Conservation (phyloP, 2,329 filamentous ascomycete genomes). For the Gnomoniopsis smithogilvyi region DNA sequence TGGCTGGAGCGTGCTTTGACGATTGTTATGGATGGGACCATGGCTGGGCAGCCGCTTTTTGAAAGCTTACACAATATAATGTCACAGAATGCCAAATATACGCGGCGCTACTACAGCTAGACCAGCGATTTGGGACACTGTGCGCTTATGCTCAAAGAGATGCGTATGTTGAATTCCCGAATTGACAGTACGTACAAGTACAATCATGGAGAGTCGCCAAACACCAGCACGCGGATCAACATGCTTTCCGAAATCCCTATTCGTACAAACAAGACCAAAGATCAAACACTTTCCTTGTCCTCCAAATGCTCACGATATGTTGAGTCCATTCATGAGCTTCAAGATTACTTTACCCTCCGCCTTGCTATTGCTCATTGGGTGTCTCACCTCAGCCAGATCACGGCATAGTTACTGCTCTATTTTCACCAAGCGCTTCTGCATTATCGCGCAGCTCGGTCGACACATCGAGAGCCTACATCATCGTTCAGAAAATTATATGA, state of each 20-base stretch:
- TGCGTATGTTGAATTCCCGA: slow-evolving; percentile 10
- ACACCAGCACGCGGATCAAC: slow-evolving; percentile 22
- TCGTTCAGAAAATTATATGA: slow-evolving; percentile 42
- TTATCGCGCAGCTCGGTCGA: neutral
- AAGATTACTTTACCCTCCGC: neutral
- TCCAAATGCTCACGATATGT: too few relatives aligned
- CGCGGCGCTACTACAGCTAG: neutral
- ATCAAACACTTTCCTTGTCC: neutral
- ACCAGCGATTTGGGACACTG: too few relatives aligned
- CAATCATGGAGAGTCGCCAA: slow-evolving; percentile 25
- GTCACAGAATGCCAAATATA: slow-evolving; percentile 5
- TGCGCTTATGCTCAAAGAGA: neutral
- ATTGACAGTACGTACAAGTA: slow-evolving; percentile 12
- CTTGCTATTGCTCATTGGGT: neutral
- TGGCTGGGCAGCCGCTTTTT: too few relatives aligned
- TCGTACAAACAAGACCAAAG: slow-evolving; percentile 9
- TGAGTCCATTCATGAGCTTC: neutral
- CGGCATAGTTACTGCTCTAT: neutral
- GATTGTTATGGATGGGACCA: too few relatives aligned
- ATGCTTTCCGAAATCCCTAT: neutral
- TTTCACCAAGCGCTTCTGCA: neutral
- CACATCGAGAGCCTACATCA: neutral
- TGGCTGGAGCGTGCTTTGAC: too few relatives aligned
- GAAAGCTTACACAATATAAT: too few relatives aligned
- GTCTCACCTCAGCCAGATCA: neutral